Evolutionary conservation across 352 stramenopile genomes (phyloP), one percentile per base, ranked within the genome.

Genomic region (Pythium utonaiense): DNA sequence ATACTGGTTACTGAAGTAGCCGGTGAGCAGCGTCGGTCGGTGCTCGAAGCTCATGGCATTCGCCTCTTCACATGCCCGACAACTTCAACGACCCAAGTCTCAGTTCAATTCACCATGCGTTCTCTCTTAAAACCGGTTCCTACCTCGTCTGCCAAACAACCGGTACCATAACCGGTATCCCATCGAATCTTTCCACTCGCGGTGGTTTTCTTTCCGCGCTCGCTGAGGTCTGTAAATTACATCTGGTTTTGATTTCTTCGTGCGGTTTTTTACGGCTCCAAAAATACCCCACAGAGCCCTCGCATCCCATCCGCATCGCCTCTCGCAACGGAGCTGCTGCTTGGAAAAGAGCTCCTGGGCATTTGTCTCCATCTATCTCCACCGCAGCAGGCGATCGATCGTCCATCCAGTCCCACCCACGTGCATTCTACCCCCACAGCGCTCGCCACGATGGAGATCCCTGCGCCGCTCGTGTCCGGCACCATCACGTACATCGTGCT

Each of bases 401-500:
- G 28, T n/a, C n/a, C n/a, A n/a, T n/a, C n/a, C n/a, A n/a, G n/a
- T n/a, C n/a, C 40, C 40, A 6, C 17, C 40, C 3, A 8, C 17
- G n/a, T n/a, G n/a, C 40, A 6, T 33, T 22, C 8, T 19, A 16
- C 6, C 19, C 6, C 17, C 41, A 6, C n/a, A 27, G n/a, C 42
- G 30, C 21, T 31, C 42, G 42, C 42, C 42, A 83, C 24, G 31
- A 93, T 93, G 83, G 79, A 89, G 69, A 64, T 91, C 63, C 86
- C 86, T 14, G 74, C 80, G 64, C 86, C 86, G 47, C 68, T 95
- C 53, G 49, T 92, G 51, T 91, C 84, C 45, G 86, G 86, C 19
- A 88, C 83, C 51, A 85, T 95, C 70, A 93, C 83, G 60, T 95
- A 95, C 74, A 69, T 95, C 64, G 79, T 95, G 61, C 79, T 95